These are phyloP conservation scores for Cordyceps cateniannulata DNA, from an alignment of 2,329 filamentous ascomycete species.

Conservation along the genomic window DNA sequence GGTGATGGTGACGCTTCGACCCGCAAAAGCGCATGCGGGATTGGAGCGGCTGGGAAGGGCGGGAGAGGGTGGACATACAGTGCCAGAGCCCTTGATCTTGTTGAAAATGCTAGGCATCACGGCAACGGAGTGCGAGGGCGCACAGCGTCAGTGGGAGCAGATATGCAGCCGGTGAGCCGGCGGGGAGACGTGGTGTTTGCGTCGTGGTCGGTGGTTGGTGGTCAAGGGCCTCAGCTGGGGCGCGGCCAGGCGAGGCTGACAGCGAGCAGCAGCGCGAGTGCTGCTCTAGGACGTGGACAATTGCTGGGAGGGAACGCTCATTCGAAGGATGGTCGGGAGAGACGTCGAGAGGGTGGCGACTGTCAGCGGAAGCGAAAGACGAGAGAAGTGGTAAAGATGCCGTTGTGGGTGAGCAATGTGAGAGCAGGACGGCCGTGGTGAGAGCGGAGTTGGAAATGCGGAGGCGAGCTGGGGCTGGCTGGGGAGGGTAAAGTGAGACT, in stretches of 20 bases:
- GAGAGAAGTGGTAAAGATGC: neutral
- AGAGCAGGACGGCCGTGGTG: neutral
- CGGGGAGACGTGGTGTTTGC: conserved; percentile 3
- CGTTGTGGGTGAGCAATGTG: neutral
- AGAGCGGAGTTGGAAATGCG: conserved; percentile 8
- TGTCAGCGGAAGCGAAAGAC: neutral
- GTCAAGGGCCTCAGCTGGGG: conserved; percentile 7
- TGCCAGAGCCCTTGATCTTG: conserved; percentile 50
- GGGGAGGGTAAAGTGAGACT: neutral
- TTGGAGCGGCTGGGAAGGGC: conserved; percentile 17
- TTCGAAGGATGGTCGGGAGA: neutral
- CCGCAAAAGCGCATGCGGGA: conserved; percentile 14
- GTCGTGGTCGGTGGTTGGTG: neutral
- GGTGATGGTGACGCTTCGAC: conserved; percentile 7
- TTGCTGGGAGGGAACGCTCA: neutral
- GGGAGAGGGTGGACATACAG: conserved; percentile 38
- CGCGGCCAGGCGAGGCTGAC: conserved; percentile 10
- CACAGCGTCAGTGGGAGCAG: conserved; percentile 18
- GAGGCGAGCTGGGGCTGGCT: neutral
- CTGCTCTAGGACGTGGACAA: neutral
- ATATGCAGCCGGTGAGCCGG: neutral
- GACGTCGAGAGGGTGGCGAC: neutral
- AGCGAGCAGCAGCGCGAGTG: neutral
- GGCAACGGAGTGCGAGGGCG: conserved; percentile 13
- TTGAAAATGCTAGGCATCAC: conserved; percentile 53